Evolutionary conservation across 441 rosid species (phyloP).

Genomic region (Aleurites moluccanus): DNA sequence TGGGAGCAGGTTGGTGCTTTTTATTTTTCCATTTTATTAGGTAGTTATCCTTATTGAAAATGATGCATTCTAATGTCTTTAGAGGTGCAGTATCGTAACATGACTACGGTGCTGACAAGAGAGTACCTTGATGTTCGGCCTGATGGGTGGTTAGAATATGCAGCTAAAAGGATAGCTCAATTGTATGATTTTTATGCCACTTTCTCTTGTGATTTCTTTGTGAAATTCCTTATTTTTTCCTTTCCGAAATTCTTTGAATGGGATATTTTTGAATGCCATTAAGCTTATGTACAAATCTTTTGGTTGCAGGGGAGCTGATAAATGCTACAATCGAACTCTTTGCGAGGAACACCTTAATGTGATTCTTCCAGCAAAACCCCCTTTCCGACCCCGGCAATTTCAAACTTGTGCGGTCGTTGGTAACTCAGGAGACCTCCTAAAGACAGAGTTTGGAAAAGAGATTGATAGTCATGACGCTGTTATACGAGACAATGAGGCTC

Average conservation of each 20-base stretch:
- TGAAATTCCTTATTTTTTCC: slow-evolving; percentile 3
- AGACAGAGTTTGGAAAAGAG: slow-evolving; percentile 85
- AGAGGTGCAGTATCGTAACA: slow-evolving; percentile 85
- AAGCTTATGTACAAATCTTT: slow-evolving; percentile 18
- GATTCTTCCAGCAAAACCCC: slow-evolving; percentile 86
- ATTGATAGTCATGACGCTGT: slow-evolving; percentile 96
- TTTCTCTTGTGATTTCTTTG: slow-evolving; percentile 15
- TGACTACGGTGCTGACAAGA: slow-evolving; percentile 94
- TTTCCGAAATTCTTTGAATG: not conserved
- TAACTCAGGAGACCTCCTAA: slow-evolving; percentile 90
- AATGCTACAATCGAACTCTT: slow-evolving; percentile 79
- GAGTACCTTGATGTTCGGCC: slow-evolving; percentile 94
- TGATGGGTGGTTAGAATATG: slow-evolving; percentile 97
- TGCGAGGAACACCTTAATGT: slow-evolving; percentile 92
- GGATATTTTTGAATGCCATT: slow-evolving; percentile 2
- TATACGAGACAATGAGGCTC: slow-evolving; percentile 95
- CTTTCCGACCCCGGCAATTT: slow-evolving; percentile 88
- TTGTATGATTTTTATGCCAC: slow-evolving; percentile 47
- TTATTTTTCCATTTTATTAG: slow-evolving; percentile 2
- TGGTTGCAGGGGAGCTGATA: slow-evolving; percentile 71
- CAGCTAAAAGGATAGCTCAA: slow-evolving; percentile 94
- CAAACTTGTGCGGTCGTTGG: slow-evolving; percentile 92
- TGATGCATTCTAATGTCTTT: slow-evolving; percentile 32
- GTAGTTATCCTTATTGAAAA: slow-evolving; percentile 18
- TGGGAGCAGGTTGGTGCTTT: slow-evolving; percentile 87